A percentile compares a stretch with the other conserved stretches of the same genome.
These are phyloP conservation scores for Tuber melanosporum DNA, from an alignment of 495 filamentous ascomycete genomes.

Conservation along the genomic window DNA sequence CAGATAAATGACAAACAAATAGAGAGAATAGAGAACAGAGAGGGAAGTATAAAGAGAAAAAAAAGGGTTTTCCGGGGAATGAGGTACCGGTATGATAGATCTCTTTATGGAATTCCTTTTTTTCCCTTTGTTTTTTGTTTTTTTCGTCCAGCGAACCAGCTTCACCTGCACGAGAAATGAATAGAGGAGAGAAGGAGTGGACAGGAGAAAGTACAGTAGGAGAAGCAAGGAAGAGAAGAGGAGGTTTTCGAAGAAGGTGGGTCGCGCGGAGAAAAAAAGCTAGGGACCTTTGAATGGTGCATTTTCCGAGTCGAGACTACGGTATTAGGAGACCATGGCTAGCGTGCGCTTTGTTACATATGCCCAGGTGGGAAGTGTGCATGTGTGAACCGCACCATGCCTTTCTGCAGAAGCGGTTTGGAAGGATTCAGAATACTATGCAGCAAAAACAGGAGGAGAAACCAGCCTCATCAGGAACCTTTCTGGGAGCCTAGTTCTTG, in stretches of 20 bases:
- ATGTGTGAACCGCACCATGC: background rate
- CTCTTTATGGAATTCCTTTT: constrained; percentile 2
- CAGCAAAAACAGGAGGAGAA: background rate
- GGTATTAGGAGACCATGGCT: background rate
- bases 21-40: constrained; percentile 14
- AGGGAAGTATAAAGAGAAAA: background rate
- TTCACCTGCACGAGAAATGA: constrained; percentile 20
- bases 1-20: background rate
- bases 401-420: background rate
- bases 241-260: constrained; percentile 1
- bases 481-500: background rate
- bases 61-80: constrained; percentile 15
- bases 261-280: background rate
- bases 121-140: constrained; percentile 4
- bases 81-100: background rate
- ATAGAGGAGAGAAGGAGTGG: constrained; percentile 13
- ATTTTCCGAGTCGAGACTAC: background rate
- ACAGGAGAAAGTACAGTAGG: constrained; percentile 8
- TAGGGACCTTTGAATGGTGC: background rate
- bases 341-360: constrained; percentile 5
- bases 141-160: constrained; percentile 17
- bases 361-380: constrained; percentile 1
- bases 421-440: background rate
- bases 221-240: background rate
- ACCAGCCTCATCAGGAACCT: background rate